Evolutionary conservation across 129 eudicot species (phyloP), one percentile per base, ranked within the genome.

Genomic region (Cynara cardunculus): DNA sequence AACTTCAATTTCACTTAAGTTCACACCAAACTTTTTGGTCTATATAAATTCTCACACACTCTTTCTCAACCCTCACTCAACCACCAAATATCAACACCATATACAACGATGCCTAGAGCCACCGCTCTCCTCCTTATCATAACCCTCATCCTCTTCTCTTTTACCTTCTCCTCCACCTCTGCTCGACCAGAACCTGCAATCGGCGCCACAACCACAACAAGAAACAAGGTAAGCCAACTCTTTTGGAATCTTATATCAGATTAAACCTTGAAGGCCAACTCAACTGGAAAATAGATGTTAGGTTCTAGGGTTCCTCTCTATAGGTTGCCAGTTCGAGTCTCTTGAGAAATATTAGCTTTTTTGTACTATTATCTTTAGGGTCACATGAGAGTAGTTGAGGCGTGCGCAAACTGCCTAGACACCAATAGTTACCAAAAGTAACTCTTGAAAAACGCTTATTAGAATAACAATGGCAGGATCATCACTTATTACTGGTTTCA

Each of bases 101-200:
- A n/a, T n/a, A 74, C 7, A 56, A 56, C 59, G 70, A 83, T 83
- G 86, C 72, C 86, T 27, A 83, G 79, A 83, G 19, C 79, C 74
- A 78, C 83, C 69, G n/a, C 70, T 7, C 30, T 83, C 69, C 39
- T 83, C 86, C 31, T 83, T 39, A 41, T 83, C 46, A 16, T 83
- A 30, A 71, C 86, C 74, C 75, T 83, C 74, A 73, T 83, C 30
- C 72, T 62, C 27, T 26, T 77, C 41, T 82, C 85, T 5, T 64
- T 78, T 24, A 14, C 65, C 39, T 5, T 78, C 79, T 62, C 70
- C 11, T 31, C 83, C 35, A 72, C 87, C 37, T 56, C 5, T 56
- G 76, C 81, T 46, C 91, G 91, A 0, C 85, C 81, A 0, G 32
- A 66, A 39, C 90, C 90, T 22, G 31, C 69, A 19, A 56, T 7